Evolutionary conservation across 2,329 filamentous ascomycete species (phyloP).

Genomic region (Apiospora malaysiana): DNA sequence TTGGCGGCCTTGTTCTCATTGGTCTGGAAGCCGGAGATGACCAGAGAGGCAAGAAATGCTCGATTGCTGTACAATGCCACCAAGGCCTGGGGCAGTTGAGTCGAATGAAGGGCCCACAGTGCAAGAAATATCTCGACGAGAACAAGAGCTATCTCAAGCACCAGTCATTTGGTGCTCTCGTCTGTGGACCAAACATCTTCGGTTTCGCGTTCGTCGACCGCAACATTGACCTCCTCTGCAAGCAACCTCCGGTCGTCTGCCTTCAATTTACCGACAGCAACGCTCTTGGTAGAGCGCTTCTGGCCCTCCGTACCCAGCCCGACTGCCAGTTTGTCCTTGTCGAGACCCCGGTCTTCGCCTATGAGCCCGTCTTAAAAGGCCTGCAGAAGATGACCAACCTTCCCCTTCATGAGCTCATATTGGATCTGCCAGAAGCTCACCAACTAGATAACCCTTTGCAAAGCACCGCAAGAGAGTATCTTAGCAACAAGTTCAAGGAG

Average conservation of each 20-base stretch:
- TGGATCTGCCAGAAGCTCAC: slow-evolving; percentile 39
- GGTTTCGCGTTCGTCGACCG: slow-evolving; percentile 66
- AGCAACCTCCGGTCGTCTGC: slow-evolving; percentile 46
- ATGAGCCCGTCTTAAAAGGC: slow-evolving; percentile 67
- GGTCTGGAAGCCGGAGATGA: slow-evolving; percentile 45
- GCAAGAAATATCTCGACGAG: slow-evolving; percentile 51
- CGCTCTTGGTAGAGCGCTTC: slow-evolving; percentile 53
- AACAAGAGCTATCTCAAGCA: slow-evolving; percentile 62
- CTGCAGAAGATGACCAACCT: slow-evolving; percentile 62
- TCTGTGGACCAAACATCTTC: slow-evolving; percentile 53
- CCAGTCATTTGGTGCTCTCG: slow-evolving; percentile 64
- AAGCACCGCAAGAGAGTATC: not conserved
- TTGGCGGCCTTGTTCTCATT: slow-evolving; percentile 41
- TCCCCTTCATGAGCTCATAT: slow-evolving; percentile 59
- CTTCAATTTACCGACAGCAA: slow-evolving; percentile 49
- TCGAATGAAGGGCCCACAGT: slow-evolving; percentile 34
- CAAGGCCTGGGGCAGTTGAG: slow-evolving; percentile 52
- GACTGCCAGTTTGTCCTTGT: slow-evolving; percentile 60
- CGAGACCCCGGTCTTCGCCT: slow-evolving; percentile 71
- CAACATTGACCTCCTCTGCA: slow-evolving; percentile 51
- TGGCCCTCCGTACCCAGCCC: slow-evolving; percentile 43
- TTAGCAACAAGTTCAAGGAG: not conserved
- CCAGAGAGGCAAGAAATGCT: slow-evolving; percentile 36
- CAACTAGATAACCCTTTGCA: not conserved
- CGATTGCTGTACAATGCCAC: slow-evolving; percentile 47